Conservation (phyloP, 2,329 filamentous ascomycete species). For the Cladosporium colombiae region DNA sequence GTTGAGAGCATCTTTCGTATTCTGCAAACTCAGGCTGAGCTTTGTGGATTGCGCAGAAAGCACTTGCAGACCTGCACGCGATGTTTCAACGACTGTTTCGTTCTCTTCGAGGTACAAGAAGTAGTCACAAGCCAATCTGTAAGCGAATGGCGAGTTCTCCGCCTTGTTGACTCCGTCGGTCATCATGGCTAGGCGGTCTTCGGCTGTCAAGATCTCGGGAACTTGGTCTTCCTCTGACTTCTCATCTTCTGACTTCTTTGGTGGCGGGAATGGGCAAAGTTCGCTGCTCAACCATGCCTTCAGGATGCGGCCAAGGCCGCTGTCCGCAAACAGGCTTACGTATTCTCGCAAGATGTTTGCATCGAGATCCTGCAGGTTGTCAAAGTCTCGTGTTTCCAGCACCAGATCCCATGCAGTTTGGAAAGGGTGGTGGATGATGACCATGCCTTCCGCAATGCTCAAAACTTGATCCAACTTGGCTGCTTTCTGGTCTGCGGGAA, state of each 20-base stretch:
- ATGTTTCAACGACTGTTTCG: conserved; percentile 75
- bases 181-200: conserved; percentile 81
- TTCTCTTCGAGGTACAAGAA: conserved; percentile 85
- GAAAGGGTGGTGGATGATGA: conserved; percentile 91
- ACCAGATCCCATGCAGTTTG: conserved; percentile 87
- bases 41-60: conserved; percentile 62
- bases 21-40: conserved; percentile 68
- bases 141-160: conserved; percentile 72
- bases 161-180: conserved; percentile 55
- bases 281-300: conserved; percentile 79
- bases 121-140: conserved; percentile 79
- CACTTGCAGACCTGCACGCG: conserved; percentile 70
- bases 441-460: conserved; percentile 84
- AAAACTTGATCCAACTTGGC: conserved; percentile 71
- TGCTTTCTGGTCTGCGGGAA: conserved; percentile 67
- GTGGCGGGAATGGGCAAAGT: conserved; percentile 77
- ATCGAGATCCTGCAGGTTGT: conserved; percentile 75
- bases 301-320: conserved; percentile 78
- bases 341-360: conserved; percentile 76
- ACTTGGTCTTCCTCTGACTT: conserved; percentile 42
- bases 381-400: conserved; percentile 83
- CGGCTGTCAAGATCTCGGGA: conserved; percentile 64
- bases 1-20: conserved; percentile 73
- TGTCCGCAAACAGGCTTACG: conserved; percentile 78
- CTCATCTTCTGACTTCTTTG: conserved; percentile 40